Percentiles rank a stretch among this genome's conserved stretches.
Evolutionary conservation across 805 yeast species (phyloP).

Genomic region (Ogataea neopini): DNA sequence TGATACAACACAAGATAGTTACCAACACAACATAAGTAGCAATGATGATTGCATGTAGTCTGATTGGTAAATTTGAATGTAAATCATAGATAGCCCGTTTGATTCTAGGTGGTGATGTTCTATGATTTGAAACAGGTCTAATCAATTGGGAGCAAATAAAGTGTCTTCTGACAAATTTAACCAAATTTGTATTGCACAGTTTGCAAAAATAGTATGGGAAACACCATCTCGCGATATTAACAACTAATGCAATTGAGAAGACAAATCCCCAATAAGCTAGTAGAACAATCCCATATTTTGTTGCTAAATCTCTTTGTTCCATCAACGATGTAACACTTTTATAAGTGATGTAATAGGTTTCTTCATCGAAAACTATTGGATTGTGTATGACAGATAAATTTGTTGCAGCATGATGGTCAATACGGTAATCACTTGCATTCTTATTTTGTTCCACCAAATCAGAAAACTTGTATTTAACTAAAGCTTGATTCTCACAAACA

Average conservation of each 20-base stretch:
- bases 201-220: conserved; percentile 32
- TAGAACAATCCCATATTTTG: conserved; percentile 31
- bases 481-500: conserved; percentile 36
- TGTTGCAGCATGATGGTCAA: conserved; percentile 17
- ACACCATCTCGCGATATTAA: conserved; percentile 38
- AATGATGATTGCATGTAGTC: conserved; percentile 36
- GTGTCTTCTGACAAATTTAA: conserved; percentile 36
- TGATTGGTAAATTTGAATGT: conserved; percentile 33
- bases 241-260: conserved; percentile 25
- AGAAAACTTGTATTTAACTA: conserved; percentile 27
- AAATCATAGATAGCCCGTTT: conserved; percentile 9
- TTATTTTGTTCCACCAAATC: conserved; percentile 32
- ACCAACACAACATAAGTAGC: conserved; percentile 29
- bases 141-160: conserved; percentile 36
- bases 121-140: conserved; percentile 17
- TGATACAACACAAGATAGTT: conserved; percentile 31
- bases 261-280: conserved; percentile 37
- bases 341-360: conserved; percentile 28
- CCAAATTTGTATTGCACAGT: conserved; percentile 22
- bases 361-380: conserved; percentile 31
- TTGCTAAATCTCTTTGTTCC: conserved; percentile 32
- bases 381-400: conserved; percentile 21
- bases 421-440: conserved; percentile 30
- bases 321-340: conserved; percentile 32
- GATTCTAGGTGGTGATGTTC: conserved; percentile 3